Evolutionary conservation across 345 rosid genomes (phyloP), one percentile per base, ranked within the genome.

Genomic region (Populus nigra): DNA sequence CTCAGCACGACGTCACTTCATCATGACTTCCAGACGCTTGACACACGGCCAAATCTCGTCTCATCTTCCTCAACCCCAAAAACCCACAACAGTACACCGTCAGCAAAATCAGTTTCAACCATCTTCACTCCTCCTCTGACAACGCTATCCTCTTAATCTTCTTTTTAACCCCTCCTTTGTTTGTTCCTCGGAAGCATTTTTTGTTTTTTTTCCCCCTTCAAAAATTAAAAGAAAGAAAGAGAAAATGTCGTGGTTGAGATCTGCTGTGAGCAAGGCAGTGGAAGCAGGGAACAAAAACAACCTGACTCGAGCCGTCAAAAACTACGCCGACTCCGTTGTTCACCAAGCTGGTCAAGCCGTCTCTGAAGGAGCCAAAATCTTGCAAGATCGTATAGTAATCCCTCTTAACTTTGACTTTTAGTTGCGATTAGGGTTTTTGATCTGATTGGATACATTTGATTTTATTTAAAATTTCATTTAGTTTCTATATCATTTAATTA

Each of bases 321-420:
- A 86, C 89, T 92, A 91, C 61, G 97, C 98, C 43, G 99, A 96
- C 88, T 74, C 96, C 84, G 97, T 96, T 83, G 98, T 92, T 72
- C 98, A 95, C 18, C 98, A 93, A 13, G 99, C 99, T 31, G 99
- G 98, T 8, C 98, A 93, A 77, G 97, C 98, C 80, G 97, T 96
- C 63, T 92, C 92, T 22, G 99, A 88, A 82, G 99, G 99, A 74
- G 97, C 99, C 79, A 96, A 93, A 88, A 86, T 96, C 85, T 73
- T 96, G 67, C 99, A 96, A 72, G 98, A 96, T 87, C 96, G 97
- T 79, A 90, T 96, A 77, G 99, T 95, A 87, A 86, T 50, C 68
- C 75, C 76, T 57, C 16, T 59, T n/a, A 11, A 23, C 65, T 59
- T 59, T 11, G 65, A 9, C 11, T 59, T 23, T 59, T 10, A 18